Evolutionary conservation across 352 stramenopile species (phyloP).

Genomic region (Pelagophyceae sp.): DNA sequence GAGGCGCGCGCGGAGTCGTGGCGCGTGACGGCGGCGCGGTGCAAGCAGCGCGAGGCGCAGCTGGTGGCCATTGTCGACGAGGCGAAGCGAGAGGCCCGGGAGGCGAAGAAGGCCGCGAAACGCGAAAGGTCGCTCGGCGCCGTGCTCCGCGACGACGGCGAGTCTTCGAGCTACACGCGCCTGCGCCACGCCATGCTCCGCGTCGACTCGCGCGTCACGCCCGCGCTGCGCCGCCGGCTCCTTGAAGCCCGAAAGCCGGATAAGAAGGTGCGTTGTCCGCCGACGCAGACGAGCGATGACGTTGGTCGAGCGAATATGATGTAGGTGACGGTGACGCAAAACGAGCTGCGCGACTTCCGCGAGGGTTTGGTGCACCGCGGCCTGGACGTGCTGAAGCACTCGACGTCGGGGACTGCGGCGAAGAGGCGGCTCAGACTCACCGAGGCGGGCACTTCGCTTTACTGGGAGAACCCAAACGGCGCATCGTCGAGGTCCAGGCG

Average conservation of each 20-base stretch:
- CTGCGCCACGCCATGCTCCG: not conserved
- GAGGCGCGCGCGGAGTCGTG: not conserved
- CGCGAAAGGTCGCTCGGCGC: not conserved
- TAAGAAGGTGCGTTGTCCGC: too few species aligned
- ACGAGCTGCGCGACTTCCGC: not conserved
- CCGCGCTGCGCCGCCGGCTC: not conserved
- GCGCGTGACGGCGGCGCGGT: not conserved
- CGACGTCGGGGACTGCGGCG: not conserved
- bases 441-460: not conserved
- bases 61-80: slow-evolving; percentile 2
- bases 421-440: not conserved
- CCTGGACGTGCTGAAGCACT: slow-evolving; percentile 5
- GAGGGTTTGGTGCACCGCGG: not conserved
- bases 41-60: not conserved
- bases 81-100: not conserved
- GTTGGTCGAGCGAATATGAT: too few species aligned
- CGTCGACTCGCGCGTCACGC: not conserved
- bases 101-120: not conserved
- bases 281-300: too few species aligned
- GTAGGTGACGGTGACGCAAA: not conserved
- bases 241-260: not conserved
- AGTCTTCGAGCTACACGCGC: not conserved
- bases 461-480: not conserved
- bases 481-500: not conserved
- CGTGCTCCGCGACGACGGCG: not conserved